Conservation (phyloP, 2,329 filamentous ascomycete species). For the Calonectria naviculata region DNA sequence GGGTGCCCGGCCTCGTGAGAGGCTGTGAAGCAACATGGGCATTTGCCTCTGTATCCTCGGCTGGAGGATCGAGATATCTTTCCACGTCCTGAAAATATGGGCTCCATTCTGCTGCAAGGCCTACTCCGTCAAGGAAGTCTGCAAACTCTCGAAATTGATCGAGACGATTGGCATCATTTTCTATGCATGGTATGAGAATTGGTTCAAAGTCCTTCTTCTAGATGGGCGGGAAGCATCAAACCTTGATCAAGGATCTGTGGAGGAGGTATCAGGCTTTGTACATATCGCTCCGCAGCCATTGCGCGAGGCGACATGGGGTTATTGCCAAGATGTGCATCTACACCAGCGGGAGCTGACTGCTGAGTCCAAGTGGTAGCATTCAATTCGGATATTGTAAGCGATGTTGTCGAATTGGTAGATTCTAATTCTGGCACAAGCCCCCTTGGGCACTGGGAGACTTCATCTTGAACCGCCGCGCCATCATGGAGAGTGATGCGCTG, state of each 20-base stretch:
- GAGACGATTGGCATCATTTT: conserved; percentile 27
- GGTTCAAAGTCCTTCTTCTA: too few relatives aligned
- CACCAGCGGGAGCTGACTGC: background rate
- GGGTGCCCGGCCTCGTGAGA: conserved; percentile 42
- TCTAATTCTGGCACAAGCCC: conserved; percentile 33
- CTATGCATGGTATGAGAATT: background rate
- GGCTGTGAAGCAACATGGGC: background rate
- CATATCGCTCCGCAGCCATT: conserved; percentile 8
- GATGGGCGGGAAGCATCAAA: conserved; percentile 28
- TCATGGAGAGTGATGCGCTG: conserved; percentile 52
- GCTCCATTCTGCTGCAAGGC: conserved; percentile 51
- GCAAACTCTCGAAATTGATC: conserved; percentile 52
- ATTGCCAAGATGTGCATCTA: background rate
- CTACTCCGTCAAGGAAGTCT: conserved; percentile 50
- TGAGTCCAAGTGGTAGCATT: conserved; percentile 15
- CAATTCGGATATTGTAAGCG: conserved; percentile 12
- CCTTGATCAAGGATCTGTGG: conserved; percentile 40
- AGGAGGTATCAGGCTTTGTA: conserved; percentile 17
- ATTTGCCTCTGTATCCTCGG: conserved; percentile 26
- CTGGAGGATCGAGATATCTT: conserved; percentile 24
- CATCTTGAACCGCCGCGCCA: conserved; percentile 33
- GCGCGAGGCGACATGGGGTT: conserved; percentile 20
- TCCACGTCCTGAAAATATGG: conserved; percentile 47
- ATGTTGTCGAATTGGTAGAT: background rate
- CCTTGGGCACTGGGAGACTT: conserved; percentile 19